phyloP scores from a whole-genome alignment of 495 filamentous ascomycete genomes.

The Coniosporium apollinis region DNA sequence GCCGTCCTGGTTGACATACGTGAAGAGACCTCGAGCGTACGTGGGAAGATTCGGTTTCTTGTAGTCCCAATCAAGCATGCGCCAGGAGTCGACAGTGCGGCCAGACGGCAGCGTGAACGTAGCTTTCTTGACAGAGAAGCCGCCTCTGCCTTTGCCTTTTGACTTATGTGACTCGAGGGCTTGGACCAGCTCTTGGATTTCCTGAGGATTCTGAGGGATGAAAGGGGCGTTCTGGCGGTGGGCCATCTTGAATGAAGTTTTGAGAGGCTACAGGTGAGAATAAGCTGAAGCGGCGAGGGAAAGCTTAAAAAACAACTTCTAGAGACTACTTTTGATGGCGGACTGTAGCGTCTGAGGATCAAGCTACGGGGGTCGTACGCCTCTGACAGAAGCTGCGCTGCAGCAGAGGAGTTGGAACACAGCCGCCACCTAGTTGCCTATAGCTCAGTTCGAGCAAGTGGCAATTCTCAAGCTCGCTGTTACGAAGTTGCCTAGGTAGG shows the following conservation, averaged over 20 bases:
- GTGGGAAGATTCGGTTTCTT: slow-evolving; percentile 70
- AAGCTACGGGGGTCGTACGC: too few species aligned
- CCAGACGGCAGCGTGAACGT: slow-evolving; percentile 45
- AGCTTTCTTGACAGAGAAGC: slow-evolving; percentile 54
- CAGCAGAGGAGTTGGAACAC: too few species aligned
- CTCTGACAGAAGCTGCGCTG: too few species aligned
- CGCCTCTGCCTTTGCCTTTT: slow-evolving; percentile 20
- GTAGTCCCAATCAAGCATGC: slow-evolving; percentile 87
- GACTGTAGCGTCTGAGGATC: too few species aligned
- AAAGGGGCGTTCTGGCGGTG: slow-evolving; percentile 32
- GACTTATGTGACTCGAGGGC: slow-evolving; percentile 33
- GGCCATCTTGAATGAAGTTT: slow-evolving; percentile 15
- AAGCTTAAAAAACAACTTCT: too few species aligned
- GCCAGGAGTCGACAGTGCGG: slow-evolving; percentile 73
- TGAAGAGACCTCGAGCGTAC: slow-evolving; percentile 88
- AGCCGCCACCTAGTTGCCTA: too few species aligned
- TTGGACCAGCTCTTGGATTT: slow-evolving; percentile 46
- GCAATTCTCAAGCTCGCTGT: too few species aligned
- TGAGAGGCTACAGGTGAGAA: too few species aligned
- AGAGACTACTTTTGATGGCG: too few species aligned
- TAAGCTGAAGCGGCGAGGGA: background rate
- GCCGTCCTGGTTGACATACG: slow-evolving; percentile 42
- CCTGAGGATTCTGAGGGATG: slow-evolving; percentile 42
- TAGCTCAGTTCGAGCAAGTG: too few species aligned
- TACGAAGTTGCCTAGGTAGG: too few species aligned